phyloP scores from a whole-genome alignment of 2,329 filamentous ascomycete genomes.

The Ilyonectria robusta region DNA sequence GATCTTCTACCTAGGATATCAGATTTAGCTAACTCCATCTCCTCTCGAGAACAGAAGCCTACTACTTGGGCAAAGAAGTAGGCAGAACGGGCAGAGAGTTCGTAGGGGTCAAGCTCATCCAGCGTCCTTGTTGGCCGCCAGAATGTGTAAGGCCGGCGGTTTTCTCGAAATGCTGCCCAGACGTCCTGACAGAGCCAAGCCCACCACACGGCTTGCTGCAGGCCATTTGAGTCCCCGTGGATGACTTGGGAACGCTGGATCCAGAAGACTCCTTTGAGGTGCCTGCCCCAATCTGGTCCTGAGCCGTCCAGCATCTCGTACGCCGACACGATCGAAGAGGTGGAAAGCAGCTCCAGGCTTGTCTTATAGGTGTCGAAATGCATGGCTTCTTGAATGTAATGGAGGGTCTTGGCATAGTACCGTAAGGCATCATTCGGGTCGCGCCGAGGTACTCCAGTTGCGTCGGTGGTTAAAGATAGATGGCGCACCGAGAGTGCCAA shows the following conservation, averaged over 20 bases:
- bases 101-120: constrained; percentile 62
- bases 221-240: constrained; percentile 69
- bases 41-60: constrained; percentile 61
- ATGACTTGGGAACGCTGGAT: constrained; percentile 74
- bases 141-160: constrained; percentile 68
- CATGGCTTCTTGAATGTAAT: constrained; percentile 72
- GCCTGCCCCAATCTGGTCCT: constrained; percentile 67
- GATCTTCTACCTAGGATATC: neutral
- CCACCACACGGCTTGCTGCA: constrained; percentile 75
- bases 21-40: neutral
- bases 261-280: constrained; percentile 76
- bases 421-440: constrained; percentile 48
- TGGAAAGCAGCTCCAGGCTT: constrained; percentile 70
- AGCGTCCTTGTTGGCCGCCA: constrained; percentile 67
- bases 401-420: constrained; percentile 74
- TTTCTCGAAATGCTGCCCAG: constrained; percentile 74
- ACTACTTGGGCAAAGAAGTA: constrained; percentile 71
- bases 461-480: neutral
- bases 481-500: constrained; percentile 62
- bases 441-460: neutral
- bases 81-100: constrained; percentile 66
- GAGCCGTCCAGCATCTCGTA: constrained; percentile 76
- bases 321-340: constrained; percentile 70
- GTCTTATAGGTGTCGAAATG: constrained; percentile 69
- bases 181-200: constrained; percentile 75